Base-by-base conservation (phyloP, 2,329 filamentous ascomycete species). In the Moelleriella libera region DNA sequence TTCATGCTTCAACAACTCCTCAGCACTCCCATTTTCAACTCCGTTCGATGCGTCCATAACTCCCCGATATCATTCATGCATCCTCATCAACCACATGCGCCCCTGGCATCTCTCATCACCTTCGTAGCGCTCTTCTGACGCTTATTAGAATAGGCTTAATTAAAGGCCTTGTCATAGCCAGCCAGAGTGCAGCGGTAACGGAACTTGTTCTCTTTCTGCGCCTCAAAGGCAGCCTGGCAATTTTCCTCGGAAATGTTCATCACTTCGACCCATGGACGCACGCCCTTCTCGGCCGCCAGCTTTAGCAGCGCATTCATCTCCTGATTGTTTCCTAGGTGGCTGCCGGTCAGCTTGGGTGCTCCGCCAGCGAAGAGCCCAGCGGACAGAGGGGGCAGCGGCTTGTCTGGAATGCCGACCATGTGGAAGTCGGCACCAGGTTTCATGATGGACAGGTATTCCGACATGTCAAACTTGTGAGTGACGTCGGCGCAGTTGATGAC, bases 141-240 rank as follows among this genome's bases (percentile, higher is more conserved):
- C 8, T 37, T 4, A 12, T 8, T 12, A 37, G 12, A 8, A 4
- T 48, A 45, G 2, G 47, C 31, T 28, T 14, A 43, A 8, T 41
- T 34, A 50, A 85, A 86, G 0, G 68, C 76, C 68, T 83, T 78
- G 55, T 85, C 78, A 55, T 75, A 85, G 8, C 76, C 76, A 10
- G 76, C 78, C 57, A 89, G 62, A 0, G 83, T 85, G 57, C 86
- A 82, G 41, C 85, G 72, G 60, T 86, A 90, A 34, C 74, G 73
- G 11, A 88, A 81, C 60, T 85, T 76, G 55, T 83, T 83, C 52
- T 77, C 78, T 58, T 83, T 78, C 45, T 89, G 75, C 53, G 80
- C 72, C 60, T 80, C 72, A 14, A 87, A 75, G 0, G 79, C 84
- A 66, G 87, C 73, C 62, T 80, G 80, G 58, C 83, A 81, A 0